Base-by-base conservation (phyloP, 352 stramenopile genomes). In the Globisporangium orthogonon region DNA sequence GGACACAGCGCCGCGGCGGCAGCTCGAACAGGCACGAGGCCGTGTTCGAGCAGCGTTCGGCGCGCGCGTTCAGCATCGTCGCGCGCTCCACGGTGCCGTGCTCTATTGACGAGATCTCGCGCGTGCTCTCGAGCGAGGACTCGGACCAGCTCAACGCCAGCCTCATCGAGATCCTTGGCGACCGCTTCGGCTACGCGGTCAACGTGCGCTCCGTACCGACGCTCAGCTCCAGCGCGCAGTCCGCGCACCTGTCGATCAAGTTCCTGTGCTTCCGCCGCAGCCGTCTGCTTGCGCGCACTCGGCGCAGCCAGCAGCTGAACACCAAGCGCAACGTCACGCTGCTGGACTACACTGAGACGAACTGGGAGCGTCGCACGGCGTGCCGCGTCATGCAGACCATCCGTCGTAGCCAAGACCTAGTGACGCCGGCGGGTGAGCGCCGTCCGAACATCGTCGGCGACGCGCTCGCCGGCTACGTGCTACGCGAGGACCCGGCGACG, bases 111-210 rank as follows among this genome's bases (percentile, higher is more conserved):
- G 65, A 72, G 54, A 23, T 72, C 45, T 59, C 49, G 9, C 52
- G 52, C 17, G 50, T 63, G 28, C 40, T 72, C 17, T 69, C 65
- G 45, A 47, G 53, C 30, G 57, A 66, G 10, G 44, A 69, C 40
- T 63, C 63, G 18, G 65, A 72, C 50, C 56, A 61, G 40, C 65
- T 63, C 49, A 72, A 72, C 61, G 65, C 61, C 7, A 68, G 49
- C 29, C 54, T 72, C 44, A 50, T 72, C 43, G 65, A 62, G 29
- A 47, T 72, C 37, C 62, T 67, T 29, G 65, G 65, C 29, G n/a
- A 52, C 13, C 53, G 61, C 37, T 72, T 61, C 51, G 52, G 35
- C 31, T 72, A 69, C 46, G 65, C 61, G 28, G 51, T 72, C 48
- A 72, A 63, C 29, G 50, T 69, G 28, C 61, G 65, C 29, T 54